Evolutionary conservation across 169 alveolate genomes (phyloP), one percentile per base, ranked within the genome.

Genomic region (Cryptosporidium sp.): DNA sequence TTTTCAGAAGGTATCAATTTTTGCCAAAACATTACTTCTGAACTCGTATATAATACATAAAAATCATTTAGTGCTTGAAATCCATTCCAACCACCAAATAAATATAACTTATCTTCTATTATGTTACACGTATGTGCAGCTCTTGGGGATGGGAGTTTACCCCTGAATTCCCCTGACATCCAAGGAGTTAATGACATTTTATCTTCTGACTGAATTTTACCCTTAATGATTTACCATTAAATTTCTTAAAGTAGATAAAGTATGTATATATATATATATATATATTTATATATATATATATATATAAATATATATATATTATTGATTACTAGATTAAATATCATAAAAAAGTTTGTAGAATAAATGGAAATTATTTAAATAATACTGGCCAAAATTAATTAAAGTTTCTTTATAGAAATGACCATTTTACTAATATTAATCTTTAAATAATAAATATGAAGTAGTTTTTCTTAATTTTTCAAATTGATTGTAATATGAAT

Each of bases 41-140:
- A 73, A 44, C 67, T 84, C 31, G 91, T 84, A 84, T 92, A 94
- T 58, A 86, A 87, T 14, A 93, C 95, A 70, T 93, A 92, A 29
- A 94, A 94, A 35, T 93, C 95, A 39, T 89, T 92, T 9, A 93
- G 80, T 18, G 95, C 94, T 48, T 86, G 85, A 33, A 80, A 85
- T 1, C 95, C 95, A 35, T 92, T 60, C 95, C 95, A 93, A 16
- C 95, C 95, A 18, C 95, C 95, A 70, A 93, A 93, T 16, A 92
- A 56, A 37, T 93, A 91, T 37, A 93, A 58, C 35, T 80, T 91
- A 48, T 91, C 91, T 21, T 91, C 94, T 35, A 93, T 93, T 48
- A 70, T 92, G 69, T 92, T 92, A 73, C 95, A 92, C 60, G 93
- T 85, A 91, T 93, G 95, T 26, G 95, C 95, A 37, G 95, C 95